Percentiles rank a stretch among this genome's conserved stretches.
These are phyloP conservation scores for Brassica carinata DNA, from an alignment of 345 rosid species.

Conservation along the genomic window DNA sequence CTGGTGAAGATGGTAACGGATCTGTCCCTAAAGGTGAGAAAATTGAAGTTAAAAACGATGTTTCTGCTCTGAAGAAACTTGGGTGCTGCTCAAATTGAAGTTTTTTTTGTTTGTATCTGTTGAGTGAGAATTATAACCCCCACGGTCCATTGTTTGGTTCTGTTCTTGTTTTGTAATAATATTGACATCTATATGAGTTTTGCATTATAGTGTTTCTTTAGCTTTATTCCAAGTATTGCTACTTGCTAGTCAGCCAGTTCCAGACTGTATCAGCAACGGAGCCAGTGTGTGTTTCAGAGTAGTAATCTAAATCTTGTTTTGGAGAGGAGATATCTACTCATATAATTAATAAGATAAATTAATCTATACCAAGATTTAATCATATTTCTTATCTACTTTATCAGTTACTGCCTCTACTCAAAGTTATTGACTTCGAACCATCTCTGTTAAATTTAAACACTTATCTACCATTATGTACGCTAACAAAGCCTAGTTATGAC, in stretches of 20 bases:
- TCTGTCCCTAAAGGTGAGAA: constrained; percentile 59
- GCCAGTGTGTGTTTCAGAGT: background rate
- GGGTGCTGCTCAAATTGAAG: constrained; percentile 61
- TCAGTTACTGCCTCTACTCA: background rate
- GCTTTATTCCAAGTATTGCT: constrained; percentile 3
- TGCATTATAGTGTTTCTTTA: constrained; percentile 22
- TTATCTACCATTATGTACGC: background rate
- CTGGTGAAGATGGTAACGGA: constrained; percentile 45
- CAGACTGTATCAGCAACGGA: background rate
- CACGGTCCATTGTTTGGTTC: constrained; percentile 27
- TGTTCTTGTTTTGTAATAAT: constrained; percentile 33
- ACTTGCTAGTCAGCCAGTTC: constrained; percentile 10
- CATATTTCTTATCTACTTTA: background rate
- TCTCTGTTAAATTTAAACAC: background rate
- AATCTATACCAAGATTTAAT: too few species aligned
- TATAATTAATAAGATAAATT: too few species aligned
- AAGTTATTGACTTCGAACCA: background rate
- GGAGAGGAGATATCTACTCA: constrained; percentile 17
- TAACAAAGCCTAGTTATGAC: background rate
- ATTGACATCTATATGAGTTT: constrained; percentile 30
- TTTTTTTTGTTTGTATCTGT: constrained; percentile 3
- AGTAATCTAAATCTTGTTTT: constrained; percentile 42
- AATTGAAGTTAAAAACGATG: constrained; percentile 61
- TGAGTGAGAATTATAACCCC: constrained; percentile 33
- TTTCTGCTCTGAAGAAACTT: constrained; percentile 63